Conservation (phyloP, 305 asterid species). For the Fraxinus sp. region DNA sequence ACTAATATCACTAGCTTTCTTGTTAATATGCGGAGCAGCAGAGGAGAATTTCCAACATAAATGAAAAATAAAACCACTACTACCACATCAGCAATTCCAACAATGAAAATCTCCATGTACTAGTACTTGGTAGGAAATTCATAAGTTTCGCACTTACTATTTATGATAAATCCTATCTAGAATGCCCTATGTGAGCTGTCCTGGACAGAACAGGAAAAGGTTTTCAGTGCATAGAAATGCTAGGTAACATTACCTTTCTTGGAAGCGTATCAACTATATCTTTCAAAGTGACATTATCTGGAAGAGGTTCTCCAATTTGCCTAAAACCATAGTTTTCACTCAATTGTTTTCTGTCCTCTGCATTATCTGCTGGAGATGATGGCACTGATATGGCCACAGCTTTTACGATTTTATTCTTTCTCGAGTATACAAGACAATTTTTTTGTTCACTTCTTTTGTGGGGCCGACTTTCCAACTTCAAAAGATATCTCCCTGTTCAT, state of each 20-base stretch:
- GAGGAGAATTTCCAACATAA: background rate
- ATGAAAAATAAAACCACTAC: background rate
- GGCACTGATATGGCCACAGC: conserved; percentile 73
- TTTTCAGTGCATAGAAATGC: background rate
- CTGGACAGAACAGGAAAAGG: background rate
- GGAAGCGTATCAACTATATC: conserved; percentile 82
- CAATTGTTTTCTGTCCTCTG: conserved; percentile 53
- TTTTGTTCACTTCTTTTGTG: conserved; percentile 36
- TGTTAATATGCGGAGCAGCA: background rate
- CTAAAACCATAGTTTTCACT: conserved; percentile 73
- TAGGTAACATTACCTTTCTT: conserved; percentile 52
- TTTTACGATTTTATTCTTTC: conserved; percentile 44
- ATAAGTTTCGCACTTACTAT: background rate
- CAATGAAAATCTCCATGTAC: background rate
- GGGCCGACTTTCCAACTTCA: conserved; percentile 60
- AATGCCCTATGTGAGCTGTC: background rate
- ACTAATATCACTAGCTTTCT: background rate
- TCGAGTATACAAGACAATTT: conserved; percentile 41
- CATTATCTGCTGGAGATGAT: conserved; percentile 53
- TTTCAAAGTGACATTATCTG: conserved; percentile 67
- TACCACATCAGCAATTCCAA: background rate
- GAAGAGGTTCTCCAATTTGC: conserved; percentile 94
- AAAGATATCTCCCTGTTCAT: conserved; percentile 46
- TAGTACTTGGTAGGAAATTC: background rate
- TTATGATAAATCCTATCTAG: background rate